These are phyloP conservation scores for Penicillium hordei DNA, from an alignment of 2,329 filamentous ascomycete species.

Conservation along the genomic window DNA sequence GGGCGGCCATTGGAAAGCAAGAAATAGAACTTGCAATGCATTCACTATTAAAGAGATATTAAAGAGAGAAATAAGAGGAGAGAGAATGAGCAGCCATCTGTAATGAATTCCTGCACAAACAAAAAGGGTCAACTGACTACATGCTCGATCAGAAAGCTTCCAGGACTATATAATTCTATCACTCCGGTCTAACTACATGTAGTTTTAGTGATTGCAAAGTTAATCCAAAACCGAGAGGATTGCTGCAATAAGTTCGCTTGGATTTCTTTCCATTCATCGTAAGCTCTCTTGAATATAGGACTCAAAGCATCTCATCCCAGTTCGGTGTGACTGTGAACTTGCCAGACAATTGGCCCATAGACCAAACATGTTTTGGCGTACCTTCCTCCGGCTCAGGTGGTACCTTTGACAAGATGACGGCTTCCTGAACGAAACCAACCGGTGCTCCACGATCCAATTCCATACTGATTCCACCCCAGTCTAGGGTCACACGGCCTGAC, in stretches of 20 bases:
- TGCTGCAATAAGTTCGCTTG: background rate
- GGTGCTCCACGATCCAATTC: slow-evolving; percentile 58
- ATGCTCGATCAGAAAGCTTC: too few relatives aligned
- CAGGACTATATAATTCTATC: background rate
- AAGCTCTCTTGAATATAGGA: background rate
- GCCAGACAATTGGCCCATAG: slow-evolving; percentile 62
- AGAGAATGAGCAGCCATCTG: background rate
- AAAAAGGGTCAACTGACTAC: background rate
- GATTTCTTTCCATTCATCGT: slow-evolving; percentile 2
- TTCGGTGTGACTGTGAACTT: slow-evolving; percentile 65
- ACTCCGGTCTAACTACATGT: background rate
- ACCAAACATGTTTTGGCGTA: slow-evolving; percentile 49
- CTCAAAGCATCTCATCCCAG: slow-evolving; percentile 53
- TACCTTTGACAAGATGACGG: slow-evolving; percentile 43
- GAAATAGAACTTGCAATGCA: background rate
- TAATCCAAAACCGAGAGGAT: background rate
- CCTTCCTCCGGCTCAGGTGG: slow-evolving; percentile 24
- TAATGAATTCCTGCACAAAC: background rate
- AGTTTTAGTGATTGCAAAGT: background rate
- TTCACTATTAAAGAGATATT: background rate
- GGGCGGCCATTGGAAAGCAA: background rate
- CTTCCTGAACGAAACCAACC: slow-evolving; percentile 61
- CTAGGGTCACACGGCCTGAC: slow-evolving; percentile 60
- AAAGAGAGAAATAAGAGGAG: background rate
- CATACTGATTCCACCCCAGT: slow-evolving; percentile 63